phyloP scores from a whole-genome alignment of 1,284 basidiomycete genomes.

The Thelephora terrestris region DNA sequence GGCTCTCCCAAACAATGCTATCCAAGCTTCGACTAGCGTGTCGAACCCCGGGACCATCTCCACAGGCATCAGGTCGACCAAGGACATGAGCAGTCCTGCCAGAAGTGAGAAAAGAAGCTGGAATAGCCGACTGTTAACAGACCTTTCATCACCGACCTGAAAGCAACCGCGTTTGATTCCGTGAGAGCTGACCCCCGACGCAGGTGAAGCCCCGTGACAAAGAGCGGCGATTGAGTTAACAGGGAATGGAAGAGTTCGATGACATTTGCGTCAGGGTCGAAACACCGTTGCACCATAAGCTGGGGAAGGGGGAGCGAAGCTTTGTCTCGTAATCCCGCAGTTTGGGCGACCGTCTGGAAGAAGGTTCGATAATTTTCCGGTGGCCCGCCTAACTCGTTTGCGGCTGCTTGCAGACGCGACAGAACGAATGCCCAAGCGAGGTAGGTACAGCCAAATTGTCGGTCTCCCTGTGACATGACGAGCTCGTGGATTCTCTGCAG shows the following conservation, averaged over 20 bases:
- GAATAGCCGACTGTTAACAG: not conserved
- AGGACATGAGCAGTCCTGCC: constrained; percentile 56
- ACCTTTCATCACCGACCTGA: constrained; percentile 81
- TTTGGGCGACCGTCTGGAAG: constrained; percentile 41
- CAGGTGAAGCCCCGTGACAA: constrained; percentile 64
- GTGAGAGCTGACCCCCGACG: constrained; percentile 56
- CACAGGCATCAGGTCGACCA: constrained; percentile 64
- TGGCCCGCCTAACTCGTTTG: constrained; percentile 34
- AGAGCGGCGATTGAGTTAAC: constrained; percentile 58
- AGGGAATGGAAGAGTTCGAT: constrained; percentile 46
- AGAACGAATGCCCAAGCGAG: constrained; percentile 76
- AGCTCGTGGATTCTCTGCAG: constrained; percentile 55
- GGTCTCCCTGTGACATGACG: constrained; percentile 44
- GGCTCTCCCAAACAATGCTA: constrained; percentile 70
- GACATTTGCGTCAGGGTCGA: constrained; percentile 45
- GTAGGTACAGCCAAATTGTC: constrained; percentile 58
- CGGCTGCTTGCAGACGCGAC: constrained; percentile 41
- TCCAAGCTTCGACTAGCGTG: constrained; percentile 66
- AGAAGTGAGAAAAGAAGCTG: constrained; percentile 7
- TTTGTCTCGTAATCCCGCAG: constrained; percentile 36
- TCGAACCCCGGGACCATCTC: constrained; percentile 69
- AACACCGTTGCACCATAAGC: constrained; percentile 43
- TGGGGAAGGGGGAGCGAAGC: constrained; percentile 42
- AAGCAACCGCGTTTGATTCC: constrained; percentile 74
- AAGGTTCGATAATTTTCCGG: constrained; percentile 46